Evolutionary conservation across 495 filamentous ascomycete species (phyloP), one percentile per base, ranked within the genome.

Genomic region (Xylaria castorea): DNA sequence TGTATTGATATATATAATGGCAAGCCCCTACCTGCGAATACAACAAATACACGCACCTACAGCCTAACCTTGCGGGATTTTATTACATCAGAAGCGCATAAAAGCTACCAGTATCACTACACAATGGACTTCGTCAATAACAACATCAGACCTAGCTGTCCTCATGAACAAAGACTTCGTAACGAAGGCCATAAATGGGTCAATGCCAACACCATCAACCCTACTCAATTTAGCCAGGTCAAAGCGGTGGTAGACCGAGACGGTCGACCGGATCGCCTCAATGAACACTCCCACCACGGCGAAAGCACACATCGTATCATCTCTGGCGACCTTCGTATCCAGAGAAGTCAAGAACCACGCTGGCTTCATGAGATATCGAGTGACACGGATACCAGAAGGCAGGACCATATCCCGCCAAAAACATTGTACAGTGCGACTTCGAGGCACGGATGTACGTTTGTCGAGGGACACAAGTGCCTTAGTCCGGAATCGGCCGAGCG

Each of bases 401-500:
- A 70, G n/a, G 68, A 70, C 20, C 55, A 8, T 1, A 42, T 70
- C 11, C 68, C 27, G 16, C 27, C 53, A 32, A 36, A 40, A 4
- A 40, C 5, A 20, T 18, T 8, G 20, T 70, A 70, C 30, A 62
- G 30, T 7, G 68, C 55, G 8, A 70, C 68, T 18, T 70, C 68
- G 25, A 34, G 1, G n/a, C 20, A 3, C 16, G 68, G 68, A 30
- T 61, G 55, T 30, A 38, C 16, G 16, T 70, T 70, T 30, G 68
- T 51, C 42, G 68, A 62, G 42, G 68, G 68, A 9, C 68, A 70
- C 14, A 14, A 18, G 40, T 36, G 20, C 20, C 55, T 70, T 0
- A 70, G 68, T 9, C 68, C 68, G 9, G 12, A 46, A 5, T 61
- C 68, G 1, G 68, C 68, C 8, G 68, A 70, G 12, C 53, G 68